phyloP scores from a whole-genome alignment of 2,329 filamentous ascomycete species.

The Xylariaceae sp. region DNA sequence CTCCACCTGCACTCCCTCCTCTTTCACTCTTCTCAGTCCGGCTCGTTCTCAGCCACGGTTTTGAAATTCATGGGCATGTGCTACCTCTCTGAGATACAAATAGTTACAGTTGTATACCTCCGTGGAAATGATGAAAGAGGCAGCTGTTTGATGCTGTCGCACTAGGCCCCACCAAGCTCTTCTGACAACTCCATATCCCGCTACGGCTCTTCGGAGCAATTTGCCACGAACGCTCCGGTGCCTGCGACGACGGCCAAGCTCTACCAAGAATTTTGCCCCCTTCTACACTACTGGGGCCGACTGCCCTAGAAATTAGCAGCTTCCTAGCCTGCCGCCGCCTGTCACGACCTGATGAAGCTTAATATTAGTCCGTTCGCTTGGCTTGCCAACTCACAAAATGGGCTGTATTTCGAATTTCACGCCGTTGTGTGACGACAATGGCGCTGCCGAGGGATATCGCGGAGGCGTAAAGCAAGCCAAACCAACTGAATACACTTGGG shows the following conservation, averaged over 20 bases:
- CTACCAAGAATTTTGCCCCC: background rate
- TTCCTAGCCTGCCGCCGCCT: background rate
- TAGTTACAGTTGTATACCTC: conserved; percentile 10
- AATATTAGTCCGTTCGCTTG: background rate
- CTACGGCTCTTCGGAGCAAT: conserved; percentile 44
- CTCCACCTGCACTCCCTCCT: conserved; percentile 13
- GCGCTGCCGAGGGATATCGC: conserved; percentile 5
- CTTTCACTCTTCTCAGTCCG: conserved; percentile 9
- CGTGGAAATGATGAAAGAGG: conserved; percentile 13
- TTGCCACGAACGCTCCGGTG: conserved; percentile 34
- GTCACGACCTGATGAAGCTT: background rate
- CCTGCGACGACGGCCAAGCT: conserved; percentile 16
- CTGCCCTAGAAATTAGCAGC: background rate
- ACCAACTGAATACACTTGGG: background rate
- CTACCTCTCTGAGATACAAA: conserved; percentile 9
- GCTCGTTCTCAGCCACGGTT: conserved; percentile 6
- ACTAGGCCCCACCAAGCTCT: conserved; percentile 29
- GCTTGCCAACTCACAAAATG: background rate
- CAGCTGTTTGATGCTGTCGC: conserved; percentile 28
- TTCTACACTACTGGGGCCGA: background rate
- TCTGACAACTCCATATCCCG: conserved; percentile 39
- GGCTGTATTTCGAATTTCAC: background rate
- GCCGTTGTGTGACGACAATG: background rate
- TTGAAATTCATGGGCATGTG: conserved; percentile 9
- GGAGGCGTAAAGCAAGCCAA: conserved; percentile 3